A percentile compares a stretch with the other conserved stretches of the same genome.
These are phyloP conservation scores for Saccharomyces paradoxus DNA, from an alignment of 805 yeast species.

Conservation along the genomic window DNA sequence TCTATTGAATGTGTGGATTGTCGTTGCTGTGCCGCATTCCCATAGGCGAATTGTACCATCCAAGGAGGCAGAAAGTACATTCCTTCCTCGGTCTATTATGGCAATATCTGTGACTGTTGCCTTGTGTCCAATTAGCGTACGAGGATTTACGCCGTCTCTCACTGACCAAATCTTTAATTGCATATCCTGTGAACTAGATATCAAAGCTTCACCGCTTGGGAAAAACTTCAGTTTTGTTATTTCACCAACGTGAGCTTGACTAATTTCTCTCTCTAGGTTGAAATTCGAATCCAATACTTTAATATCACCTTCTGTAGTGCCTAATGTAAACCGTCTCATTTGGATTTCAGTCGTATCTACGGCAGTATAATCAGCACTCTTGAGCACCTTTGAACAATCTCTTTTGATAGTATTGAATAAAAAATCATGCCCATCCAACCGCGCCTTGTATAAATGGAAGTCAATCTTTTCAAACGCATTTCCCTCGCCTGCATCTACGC, in stretches of 20 bases:
- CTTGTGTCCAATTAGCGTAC: conserved; percentile 46
- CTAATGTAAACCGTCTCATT: conserved; percentile 24
- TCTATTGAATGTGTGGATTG: conserved; percentile 36
- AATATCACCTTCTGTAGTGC: conserved; percentile 31
- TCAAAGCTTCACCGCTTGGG: conserved; percentile 55
- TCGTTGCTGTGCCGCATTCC: conserved; percentile 57
- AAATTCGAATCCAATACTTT: conserved; percentile 14
- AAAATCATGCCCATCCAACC: conserved; percentile 8
- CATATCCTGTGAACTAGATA: conserved; percentile 54
- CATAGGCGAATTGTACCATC: conserved; percentile 56
- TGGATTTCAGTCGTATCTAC: conserved; percentile 31
- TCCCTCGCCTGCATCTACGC: conserved; percentile 9
- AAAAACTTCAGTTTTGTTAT: conserved; percentile 42
- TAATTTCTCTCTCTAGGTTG: conserved; percentile 7
- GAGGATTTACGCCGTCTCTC: conserved; percentile 38
- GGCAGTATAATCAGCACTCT: conserved; percentile 21
- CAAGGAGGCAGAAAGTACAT: conserved; percentile 45
- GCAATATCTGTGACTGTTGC: conserved; percentile 40
- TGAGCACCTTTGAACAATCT: conserved; percentile 2
- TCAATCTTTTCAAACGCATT: conserved; percentile 5
- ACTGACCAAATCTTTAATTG: conserved; percentile 55
- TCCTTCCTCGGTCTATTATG: conserved; percentile 59
- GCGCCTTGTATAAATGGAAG: conserved; percentile 9
- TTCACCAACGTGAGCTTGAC: conserved; percentile 44
- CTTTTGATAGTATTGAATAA: conserved; percentile 8